Evolutionary conservation across 345 rosid species (phyloP).

Genomic region (Eucalyptus pauciflora): DNA sequence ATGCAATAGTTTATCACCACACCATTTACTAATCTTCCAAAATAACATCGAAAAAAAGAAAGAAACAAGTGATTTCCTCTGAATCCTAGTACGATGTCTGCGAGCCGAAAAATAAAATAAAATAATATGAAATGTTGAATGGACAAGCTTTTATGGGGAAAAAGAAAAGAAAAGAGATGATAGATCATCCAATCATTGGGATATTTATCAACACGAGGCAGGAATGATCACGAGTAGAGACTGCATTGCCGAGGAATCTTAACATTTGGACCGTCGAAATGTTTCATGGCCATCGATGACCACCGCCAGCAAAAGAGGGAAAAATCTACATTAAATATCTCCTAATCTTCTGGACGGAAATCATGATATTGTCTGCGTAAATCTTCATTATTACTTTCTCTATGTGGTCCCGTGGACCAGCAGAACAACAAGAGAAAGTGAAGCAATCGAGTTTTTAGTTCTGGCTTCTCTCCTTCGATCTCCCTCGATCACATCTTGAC

Average conservation of each 20-base stretch:
- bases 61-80: not conserved
- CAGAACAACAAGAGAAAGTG: not conserved
- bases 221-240: not conserved
- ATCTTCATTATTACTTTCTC: not conserved
- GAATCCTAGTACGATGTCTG: not conserved
- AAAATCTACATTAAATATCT: not conserved
- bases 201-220: not conserved
- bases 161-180: accelerated
- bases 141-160: not conserved
- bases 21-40: not conserved
- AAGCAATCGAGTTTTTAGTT: not conserved
- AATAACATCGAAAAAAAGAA: not conserved
- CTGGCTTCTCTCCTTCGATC: not conserved
- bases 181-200: not conserved
- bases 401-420: not conserved
- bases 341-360: not conserved
- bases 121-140: not conserved
- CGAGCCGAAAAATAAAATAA: not conserved
- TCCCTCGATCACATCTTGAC: not conserved
- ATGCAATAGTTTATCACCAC: not conserved
- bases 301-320: not conserved
- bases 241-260: not conserved
- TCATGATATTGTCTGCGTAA: not conserved
- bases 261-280: not conserved
- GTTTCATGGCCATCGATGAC: not conserved